Evolutionary conservation across 176 grass and related monocot genomes (phyloP).

Genomic region (Canna indica): DNA sequence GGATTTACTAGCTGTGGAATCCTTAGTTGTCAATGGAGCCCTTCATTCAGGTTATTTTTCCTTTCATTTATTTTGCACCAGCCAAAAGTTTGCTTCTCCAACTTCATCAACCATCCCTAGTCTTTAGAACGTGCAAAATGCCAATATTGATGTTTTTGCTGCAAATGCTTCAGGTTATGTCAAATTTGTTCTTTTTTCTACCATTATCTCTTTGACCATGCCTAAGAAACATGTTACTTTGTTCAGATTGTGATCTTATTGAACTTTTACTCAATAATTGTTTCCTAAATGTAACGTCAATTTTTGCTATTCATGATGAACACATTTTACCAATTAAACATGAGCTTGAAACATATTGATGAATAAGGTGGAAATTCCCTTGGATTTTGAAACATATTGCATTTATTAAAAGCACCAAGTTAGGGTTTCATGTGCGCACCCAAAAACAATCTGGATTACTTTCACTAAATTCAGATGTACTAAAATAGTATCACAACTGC

Average conservation of each 20-base stretch:
- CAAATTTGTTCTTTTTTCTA: background rate
- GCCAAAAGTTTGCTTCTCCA: background rate
- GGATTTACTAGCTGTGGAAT: conserved; percentile 66
- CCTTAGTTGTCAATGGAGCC: conserved; percentile 57
- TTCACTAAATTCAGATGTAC: too few species aligned
- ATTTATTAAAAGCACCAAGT: background rate
- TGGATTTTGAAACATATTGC: background rate
- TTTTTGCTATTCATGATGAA: too few species aligned
- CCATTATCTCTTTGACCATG: background rate
- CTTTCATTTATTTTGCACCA: conserved; percentile 15
- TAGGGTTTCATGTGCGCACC: too few species aligned
- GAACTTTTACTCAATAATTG: too few species aligned
- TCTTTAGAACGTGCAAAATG: background rate
- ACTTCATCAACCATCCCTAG: conserved; percentile 14
- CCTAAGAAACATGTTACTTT: too few species aligned
- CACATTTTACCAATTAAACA: too few species aligned
- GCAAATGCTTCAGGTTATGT: background rate
- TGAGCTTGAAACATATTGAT: too few species aligned
- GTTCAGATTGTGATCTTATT: too few species aligned
- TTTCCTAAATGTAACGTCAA: too few species aligned
- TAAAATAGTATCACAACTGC: too few species aligned
- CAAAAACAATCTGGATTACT: background rate
- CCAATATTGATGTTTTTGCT: background rate
- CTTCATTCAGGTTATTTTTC: conserved; percentile 46
- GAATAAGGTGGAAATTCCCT: background rate